Conservation (phyloP, 345 rosid species). For the Aquilaria sinensis region DNA sequence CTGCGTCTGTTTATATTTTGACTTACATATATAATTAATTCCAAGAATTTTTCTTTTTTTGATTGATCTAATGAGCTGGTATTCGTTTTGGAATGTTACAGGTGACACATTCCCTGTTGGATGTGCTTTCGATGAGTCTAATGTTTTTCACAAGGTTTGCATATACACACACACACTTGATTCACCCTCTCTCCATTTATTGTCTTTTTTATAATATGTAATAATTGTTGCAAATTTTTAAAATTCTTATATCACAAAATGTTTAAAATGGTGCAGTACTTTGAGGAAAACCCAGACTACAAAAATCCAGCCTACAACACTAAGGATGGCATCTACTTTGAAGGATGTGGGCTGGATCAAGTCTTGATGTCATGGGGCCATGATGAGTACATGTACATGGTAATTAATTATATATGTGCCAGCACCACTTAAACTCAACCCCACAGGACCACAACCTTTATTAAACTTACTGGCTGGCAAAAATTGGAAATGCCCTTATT, state of each 20-base stretch:
- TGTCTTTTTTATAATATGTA: not conserved
- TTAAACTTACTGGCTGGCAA: too few relatives aligned
- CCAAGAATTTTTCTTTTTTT: not conserved
- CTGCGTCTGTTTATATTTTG: too few relatives aligned
- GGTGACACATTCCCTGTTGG: constrained; percentile 55
- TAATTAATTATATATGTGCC: not conserved
- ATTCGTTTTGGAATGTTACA: constrained; percentile 6
- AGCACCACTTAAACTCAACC: too few relatives aligned
- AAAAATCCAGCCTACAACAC: constrained; percentile 43
- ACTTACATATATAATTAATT: constrained; percentile 8
- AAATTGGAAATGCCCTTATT: too few relatives aligned
- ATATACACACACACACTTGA: not conserved
- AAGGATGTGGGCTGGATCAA: constrained; percentile 53
- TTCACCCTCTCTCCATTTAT: not conserved
- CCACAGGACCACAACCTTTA: too few relatives aligned
- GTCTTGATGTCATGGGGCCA: constrained; percentile 65
- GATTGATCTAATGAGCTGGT: not conserved
- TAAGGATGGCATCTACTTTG: constrained; percentile 37
- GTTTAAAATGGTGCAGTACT: constrained; percentile 27
- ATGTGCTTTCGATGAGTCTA: constrained; percentile 40
- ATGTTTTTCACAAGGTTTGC: constrained; percentile 35
- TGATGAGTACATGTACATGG: constrained; percentile 68
- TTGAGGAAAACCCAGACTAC: constrained; percentile 52
- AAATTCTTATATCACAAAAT: not conserved
- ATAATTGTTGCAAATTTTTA: not conserved